phyloP scores from a whole-genome alignment of 139 green algal species.

The Tetraselmis chui region DNA sequence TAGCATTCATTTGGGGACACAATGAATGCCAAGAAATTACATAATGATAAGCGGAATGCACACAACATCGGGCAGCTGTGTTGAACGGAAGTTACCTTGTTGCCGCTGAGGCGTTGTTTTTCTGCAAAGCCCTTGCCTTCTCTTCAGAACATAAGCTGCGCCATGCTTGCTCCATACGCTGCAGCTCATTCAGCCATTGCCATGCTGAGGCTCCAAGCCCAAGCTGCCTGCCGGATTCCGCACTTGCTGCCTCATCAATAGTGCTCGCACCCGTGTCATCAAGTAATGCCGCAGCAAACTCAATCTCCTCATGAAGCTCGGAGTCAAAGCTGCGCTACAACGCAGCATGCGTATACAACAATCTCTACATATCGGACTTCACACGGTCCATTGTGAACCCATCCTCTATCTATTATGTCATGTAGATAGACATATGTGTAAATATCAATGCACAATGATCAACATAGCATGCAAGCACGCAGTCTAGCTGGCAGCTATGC shows the following conservation, averaged over 20 bases:
- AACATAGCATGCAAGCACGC: neutral
- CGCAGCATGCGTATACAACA: neutral
- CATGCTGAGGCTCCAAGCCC: neutral
- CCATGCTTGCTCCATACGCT: neutral
- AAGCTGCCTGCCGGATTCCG: neutral
- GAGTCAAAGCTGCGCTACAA: neutral
- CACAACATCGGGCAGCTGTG: neutral
- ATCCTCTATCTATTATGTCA: neutral
- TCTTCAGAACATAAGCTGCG: neutral
- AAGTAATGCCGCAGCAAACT: neutral
- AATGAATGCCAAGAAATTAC: neutral
- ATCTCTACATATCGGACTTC: neutral
- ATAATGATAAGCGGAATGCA: neutral
- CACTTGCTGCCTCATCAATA: neutral
- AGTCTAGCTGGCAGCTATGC: neutral
- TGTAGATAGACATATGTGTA: neutral
- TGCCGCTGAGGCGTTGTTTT: neutral
- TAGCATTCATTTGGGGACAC: neutral
- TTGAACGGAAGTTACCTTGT: neutral
- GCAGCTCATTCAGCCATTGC: neutral
- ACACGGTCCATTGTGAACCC: neutral
- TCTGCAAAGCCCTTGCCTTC: neutral
- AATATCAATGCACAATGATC: neutral
- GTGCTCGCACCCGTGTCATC: neutral
- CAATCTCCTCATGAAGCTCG: neutral